Evolutionary conservation across 108 stramenopile genomes (phyloP).

Genomic region (Aurantiochytrium sp.): DNA sequence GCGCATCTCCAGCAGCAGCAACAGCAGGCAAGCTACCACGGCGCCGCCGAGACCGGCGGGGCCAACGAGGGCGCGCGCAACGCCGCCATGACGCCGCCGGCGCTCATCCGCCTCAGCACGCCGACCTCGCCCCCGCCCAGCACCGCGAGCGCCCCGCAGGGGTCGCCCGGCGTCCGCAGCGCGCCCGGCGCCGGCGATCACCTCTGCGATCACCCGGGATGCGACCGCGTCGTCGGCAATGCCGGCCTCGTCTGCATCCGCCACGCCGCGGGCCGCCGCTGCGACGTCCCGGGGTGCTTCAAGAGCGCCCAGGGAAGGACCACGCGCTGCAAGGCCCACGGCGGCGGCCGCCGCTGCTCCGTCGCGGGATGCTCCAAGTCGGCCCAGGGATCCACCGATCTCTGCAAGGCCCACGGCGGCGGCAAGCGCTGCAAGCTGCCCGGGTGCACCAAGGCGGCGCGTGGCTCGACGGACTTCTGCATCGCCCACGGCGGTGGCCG

Average conservation of each 20-base stretch:
- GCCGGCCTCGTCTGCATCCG: conserved; percentile 75
- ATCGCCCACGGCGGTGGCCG: conserved; percentile 95
- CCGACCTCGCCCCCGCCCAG: not conserved
- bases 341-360: conserved; percentile 88
- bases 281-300: conserved; percentile 75
- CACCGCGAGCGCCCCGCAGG: not conserved
- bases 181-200: not conserved
- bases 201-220: not conserved
- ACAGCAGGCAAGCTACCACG: not conserved
- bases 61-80: not conserved
- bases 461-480: conserved; percentile 87
- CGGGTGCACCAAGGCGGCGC: conserved; percentile 87
- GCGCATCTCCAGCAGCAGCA: not conserved
- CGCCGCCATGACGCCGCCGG: not conserved
- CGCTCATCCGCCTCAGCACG: not conserved
- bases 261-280: conserved; percentile 89
- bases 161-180: not conserved
- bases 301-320: conserved; percentile 95
- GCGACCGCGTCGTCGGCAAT: not conserved
- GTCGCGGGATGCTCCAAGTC: conserved; percentile 83
- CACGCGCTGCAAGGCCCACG: conserved; percentile 86
- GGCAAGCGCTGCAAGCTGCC: conserved; percentile 80
- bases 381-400: conserved; percentile 85
- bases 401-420: conserved; percentile 94
- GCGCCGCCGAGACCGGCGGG: not conserved